Percentiles rank a stretch among this genome's conserved stretches.
Conservation (phyloP, 129 eudicot genomes). For the Solidago caesia region DNA sequence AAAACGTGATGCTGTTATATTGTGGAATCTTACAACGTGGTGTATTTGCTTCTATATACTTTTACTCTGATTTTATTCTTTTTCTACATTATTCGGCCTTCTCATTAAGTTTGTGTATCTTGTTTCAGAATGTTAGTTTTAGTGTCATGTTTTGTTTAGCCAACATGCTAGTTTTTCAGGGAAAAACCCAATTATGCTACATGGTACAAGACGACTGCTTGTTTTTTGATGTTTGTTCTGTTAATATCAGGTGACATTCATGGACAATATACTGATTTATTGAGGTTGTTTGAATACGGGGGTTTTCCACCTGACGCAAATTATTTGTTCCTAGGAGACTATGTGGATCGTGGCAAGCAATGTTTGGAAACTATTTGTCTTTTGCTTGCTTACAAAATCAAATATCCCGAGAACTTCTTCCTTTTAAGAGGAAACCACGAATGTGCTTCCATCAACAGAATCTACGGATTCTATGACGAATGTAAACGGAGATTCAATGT, state of each 20-base stretch:
- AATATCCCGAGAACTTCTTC: slow-evolving; percentile 70
- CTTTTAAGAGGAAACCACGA: slow-evolving; percentile 74
- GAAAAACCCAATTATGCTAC: neutral
- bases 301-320: slow-evolving; percentile 82
- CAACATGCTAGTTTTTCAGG: neutral
- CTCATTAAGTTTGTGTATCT: neutral
- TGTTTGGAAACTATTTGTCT: slow-evolving; percentile 70
- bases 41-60: neutral
- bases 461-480: slow-evolving; percentile 77
- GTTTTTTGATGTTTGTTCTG: slow-evolving; percentile 1
- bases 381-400: slow-evolving; percentile 68
- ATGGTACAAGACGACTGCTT: neutral
- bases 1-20: slow-evolving; percentile 10
- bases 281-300: slow-evolving; percentile 75
- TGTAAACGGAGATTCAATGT: slow-evolving; percentile 78
- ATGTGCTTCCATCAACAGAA: slow-evolving; percentile 76
- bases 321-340: slow-evolving; percentile 70
- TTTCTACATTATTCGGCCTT: neutral
- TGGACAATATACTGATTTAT: slow-evolving; percentile 78
- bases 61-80: neutral
- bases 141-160: neutral
- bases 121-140: neutral
- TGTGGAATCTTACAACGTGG: neutral
- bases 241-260: slow-evolving; percentile 66
- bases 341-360: slow-evolving; percentile 78